These are phyloP conservation scores for Glebionis coronaria DNA, from an alignment of 129 eudicot genomes.

Conservation along the genomic window DNA sequence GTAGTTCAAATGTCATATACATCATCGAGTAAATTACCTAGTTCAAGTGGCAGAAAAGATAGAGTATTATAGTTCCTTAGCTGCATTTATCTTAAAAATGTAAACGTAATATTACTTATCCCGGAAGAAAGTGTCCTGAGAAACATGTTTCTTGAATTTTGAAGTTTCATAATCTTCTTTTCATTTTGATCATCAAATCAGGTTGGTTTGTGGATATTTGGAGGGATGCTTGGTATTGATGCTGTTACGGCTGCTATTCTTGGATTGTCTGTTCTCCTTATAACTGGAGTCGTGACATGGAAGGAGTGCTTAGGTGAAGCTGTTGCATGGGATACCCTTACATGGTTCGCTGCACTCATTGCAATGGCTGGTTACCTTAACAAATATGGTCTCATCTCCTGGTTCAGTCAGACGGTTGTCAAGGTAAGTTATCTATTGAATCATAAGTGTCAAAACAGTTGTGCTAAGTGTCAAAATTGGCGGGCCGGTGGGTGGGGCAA, in stretches of 20 bases:
- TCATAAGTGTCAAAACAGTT: background rate
- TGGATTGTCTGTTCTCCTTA: conserved; percentile 85
- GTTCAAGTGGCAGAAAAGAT: background rate
- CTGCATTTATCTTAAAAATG: background rate
- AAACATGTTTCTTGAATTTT: conserved; percentile 10
- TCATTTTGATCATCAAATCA: conserved; percentile 25
- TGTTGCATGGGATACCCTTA: conserved; percentile 99
- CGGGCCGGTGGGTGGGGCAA: background rate
- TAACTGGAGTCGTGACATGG: conserved; percentile 96
- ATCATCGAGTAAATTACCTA: background rate
- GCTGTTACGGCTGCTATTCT: conserved; percentile 99
- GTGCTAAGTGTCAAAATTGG: background rate
- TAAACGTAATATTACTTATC: background rate
- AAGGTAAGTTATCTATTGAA: conserved; percentile 41
- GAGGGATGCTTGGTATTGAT: conserved; percentile 72
- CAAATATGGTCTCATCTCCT: conserved; percentile 94
- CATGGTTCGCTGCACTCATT: conserved; percentile 99
- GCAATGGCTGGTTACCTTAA: conserved; percentile 99
- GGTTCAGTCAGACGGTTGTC: conserved; percentile 98
- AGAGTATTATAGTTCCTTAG: background rate
- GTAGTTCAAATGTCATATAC: background rate
- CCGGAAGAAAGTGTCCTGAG: background rate
- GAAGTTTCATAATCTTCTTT: background rate
- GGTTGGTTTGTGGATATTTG: conserved; percentile 98
- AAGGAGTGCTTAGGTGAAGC: conserved; percentile 93